Conservation (phyloP, 164 flowering plant species). For the grape (Vitis vinifera) region DNA sequence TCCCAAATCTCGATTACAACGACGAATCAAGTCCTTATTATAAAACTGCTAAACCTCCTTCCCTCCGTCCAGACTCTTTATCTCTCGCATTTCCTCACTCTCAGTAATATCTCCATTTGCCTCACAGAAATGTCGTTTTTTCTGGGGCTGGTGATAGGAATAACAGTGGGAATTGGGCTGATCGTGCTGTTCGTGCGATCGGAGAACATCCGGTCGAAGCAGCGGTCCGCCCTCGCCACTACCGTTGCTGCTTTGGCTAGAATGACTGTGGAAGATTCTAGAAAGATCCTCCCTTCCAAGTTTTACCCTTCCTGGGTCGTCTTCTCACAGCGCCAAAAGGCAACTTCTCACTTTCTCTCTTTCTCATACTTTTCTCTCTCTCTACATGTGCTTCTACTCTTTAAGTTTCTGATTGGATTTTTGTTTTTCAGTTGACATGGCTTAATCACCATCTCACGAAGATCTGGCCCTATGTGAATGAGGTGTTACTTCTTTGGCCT, state of each 20-base stretch:
- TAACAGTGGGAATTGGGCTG: slow-evolving; percentile 51
- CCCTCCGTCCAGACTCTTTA: not conserved
- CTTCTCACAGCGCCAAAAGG: slow-evolving; percentile 84
- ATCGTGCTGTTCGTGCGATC: slow-evolving; percentile 57
- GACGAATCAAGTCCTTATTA: too few relatives aligned
- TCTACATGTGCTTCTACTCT: not conserved
- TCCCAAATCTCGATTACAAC: not conserved
- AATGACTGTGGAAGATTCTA: slow-evolving; percentile 94
- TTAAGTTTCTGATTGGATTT: not conserved
- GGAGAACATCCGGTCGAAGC: slow-evolving; percentile 64
- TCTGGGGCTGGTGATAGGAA: slow-evolving; percentile 57
- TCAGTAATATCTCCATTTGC: not conserved
- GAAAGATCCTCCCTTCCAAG: slow-evolving; percentile 66
- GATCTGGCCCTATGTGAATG: slow-evolving; percentile 97
- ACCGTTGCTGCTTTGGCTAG: slow-evolving; percentile 80
- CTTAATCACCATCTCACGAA: slow-evolving; percentile 74
- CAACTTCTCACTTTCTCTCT: slow-evolving; percentile 20
- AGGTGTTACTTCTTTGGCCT: slow-evolving; percentile 43
- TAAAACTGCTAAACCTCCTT: not conserved
- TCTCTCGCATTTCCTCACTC: not conserved
- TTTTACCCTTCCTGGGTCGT: slow-evolving; percentile 87
- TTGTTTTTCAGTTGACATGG: slow-evolving; percentile 71
- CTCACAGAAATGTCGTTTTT: slow-evolving; percentile 52
- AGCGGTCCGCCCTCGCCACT: slow-evolving; percentile 59
- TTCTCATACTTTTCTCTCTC: not conserved